Base-by-base conservation (phyloP, 768 basidiomycete genomes). In the Phylloporus sp. region DNA sequence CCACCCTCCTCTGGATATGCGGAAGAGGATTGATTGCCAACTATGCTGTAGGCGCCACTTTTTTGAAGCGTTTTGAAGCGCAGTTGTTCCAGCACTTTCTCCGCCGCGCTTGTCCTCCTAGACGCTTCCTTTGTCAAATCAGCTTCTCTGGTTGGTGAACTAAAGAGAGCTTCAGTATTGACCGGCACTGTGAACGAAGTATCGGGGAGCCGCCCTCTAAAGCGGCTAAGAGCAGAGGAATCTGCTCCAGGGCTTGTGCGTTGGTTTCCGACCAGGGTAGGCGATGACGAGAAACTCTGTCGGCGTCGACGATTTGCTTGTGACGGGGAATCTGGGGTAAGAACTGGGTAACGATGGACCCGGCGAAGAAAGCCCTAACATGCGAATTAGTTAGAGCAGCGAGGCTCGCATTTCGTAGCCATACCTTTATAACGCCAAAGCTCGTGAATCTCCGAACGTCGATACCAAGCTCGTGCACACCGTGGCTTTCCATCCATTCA, bases 371-470 rank as follows among this genome's bases (percentile, higher is more conserved):
- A 98, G 0, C 94, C 95, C 83, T 88, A 50, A 2, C 17, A 24
- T 18, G n/a, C 13, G 27, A 4, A 32, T 49, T 21, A 43, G 35
- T 46, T 6, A 13, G 24, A 26, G 20, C 43, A 26, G 18, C 21
- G 10, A 21, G 27, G 34, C 15, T 27, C 21, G 24, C 38, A 32
- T 18, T 40, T 24, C 38, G 13, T 35, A 34, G 10, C n/a, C 54
- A 14, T 62, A 82, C 88, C 70, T 99, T 99, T 70, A 99, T 95
- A 20, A 98, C 89, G 6, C 96, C 96, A 59, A 98, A 99, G 50
- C 88, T 93, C 15, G 91, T 82, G 65, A 99, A 96, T n/a, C 96
- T 80, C 9, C 95, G 80, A 8, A 90, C 78, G 62, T 99, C 96
- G 42, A 98, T 84, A 3, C 89, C 90, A 18, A 83, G 65, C 6